Percentiles rank a stretch among this genome's conserved stretches.
Conservation (phyloP, 805 yeast genomes). For the Starmerella gropengiesseri region DNA sequence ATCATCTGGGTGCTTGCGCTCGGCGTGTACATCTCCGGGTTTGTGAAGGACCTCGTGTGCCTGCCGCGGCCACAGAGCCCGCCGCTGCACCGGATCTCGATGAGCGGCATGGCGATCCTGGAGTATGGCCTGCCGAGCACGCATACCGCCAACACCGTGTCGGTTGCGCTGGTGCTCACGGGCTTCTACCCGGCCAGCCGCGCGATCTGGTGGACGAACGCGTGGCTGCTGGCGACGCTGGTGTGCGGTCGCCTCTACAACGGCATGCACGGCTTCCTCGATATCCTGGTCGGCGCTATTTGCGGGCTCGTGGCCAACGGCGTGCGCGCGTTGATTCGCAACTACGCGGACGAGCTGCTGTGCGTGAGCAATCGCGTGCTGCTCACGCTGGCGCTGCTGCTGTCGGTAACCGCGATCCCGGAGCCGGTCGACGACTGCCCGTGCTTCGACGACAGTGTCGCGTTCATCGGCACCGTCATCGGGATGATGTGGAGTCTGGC, state of each 20-base stretch:
- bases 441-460: slow-evolving; percentile 89
- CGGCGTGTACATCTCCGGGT: slow-evolving; percentile 52
- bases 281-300: slow-evolving; percentile 52
- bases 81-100: slow-evolving; percentile 77
- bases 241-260: slow-evolving; percentile 79
- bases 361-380: slow-evolving; percentile 4
- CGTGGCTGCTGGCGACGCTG: slow-evolving; percentile 50
- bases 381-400: slow-evolving; percentile 5
- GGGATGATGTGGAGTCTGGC: slow-evolving; percentile 38
- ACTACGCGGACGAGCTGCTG: neutral
- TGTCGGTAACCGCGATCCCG: slow-evolving; percentile 31
- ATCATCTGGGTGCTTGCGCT: slow-evolving; percentile 52
- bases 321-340: slow-evolving; percentile 39
- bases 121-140: slow-evolving; percentile 94
- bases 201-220: slow-evolving; percentile 6
- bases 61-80: slow-evolving; percentile 89
- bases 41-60: slow-evolving; percentile 71
- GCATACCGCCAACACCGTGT: slow-evolving; percentile 90
- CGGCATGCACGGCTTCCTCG: slow-evolving; percentile 94
- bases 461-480: slow-evolving; percentile 70
- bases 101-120: slow-evolving; percentile 79
- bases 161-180: slow-evolving; percentile 48
- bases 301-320: slow-evolving; percentile 46
- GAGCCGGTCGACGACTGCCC: slow-evolving; percentile 90
- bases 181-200: slow-evolving; percentile 7